These are phyloP conservation scores for Picea abies DNA, from an alignment of 83 land plant species.

Conservation along the genomic window DNA sequence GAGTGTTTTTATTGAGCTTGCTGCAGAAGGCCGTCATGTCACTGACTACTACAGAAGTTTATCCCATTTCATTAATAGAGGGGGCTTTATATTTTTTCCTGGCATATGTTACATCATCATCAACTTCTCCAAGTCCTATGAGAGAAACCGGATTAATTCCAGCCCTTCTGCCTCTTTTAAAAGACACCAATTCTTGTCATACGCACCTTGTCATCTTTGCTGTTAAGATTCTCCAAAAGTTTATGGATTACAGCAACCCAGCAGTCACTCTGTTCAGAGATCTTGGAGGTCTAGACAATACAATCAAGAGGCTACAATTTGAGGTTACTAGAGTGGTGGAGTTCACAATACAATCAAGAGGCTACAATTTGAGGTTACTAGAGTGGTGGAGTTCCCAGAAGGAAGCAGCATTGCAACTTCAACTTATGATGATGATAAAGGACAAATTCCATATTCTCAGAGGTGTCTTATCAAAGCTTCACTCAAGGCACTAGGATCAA, in stretches of 20 bases:
- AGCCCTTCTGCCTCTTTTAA: slow-evolving; percentile 83
- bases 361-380: no score
- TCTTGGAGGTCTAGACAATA: slow-evolving; percentile 86
- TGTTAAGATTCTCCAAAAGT: slow-evolving; percentile 87
- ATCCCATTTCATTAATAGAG: slow-evolving; percentile 80
- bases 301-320: slow-evolving; percentile 67
- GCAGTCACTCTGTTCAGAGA: slow-evolving; percentile 91
- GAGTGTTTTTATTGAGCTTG: slow-evolving; percentile 84
- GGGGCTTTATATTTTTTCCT: slow-evolving; percentile 87
- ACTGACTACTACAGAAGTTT: slow-evolving; percentile 60
- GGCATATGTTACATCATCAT: slow-evolving; percentile 88
- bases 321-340: no score
- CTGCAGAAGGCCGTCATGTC: slow-evolving; percentile 89
- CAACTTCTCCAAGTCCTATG: slow-evolving; percentile 73
- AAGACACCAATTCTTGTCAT: slow-evolving; percentile 70
- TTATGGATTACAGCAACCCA: slow-evolving; percentile 97
- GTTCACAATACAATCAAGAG: no score
- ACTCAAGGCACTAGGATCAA: slow-evolving; percentile 88
- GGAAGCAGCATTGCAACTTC: slow-evolving; percentile 27
- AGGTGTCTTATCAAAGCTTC: slow-evolving; percentile 81
- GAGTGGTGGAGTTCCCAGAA: slow-evolving; percentile 30
- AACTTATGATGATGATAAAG: slow-evolving; percentile 32
- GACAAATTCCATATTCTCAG: slow-evolving; percentile 58
- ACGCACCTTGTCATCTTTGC: slow-evolving; percentile 85
- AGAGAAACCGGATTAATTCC: slow-evolving; percentile 98